Evolutionary conservation across 805 yeast genomes (phyloP).

Genomic region (Ogataea pilisensis): DNA sequence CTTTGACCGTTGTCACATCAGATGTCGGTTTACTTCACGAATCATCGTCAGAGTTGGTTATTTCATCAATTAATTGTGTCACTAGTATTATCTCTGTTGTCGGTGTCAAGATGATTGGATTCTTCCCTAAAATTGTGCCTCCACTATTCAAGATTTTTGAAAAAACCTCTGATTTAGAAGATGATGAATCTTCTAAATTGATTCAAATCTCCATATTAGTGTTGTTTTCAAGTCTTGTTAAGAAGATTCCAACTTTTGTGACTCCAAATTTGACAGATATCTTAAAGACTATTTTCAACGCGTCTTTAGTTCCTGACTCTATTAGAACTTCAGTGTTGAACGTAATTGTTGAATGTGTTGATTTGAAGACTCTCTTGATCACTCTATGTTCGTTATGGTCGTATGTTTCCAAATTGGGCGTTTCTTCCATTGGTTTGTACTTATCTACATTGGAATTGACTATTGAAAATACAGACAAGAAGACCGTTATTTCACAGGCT

Average conservation of each 20-base stretch:
- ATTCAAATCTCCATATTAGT: slow-evolving; percentile 70
- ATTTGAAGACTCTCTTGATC: slow-evolving; percentile 56
- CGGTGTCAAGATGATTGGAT: slow-evolving; percentile 84
- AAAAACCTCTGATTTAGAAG: slow-evolving; percentile 25
- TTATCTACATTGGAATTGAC: slow-evolving; percentile 62
- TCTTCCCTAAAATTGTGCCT: slow-evolving; percentile 79
- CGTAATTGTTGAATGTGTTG: slow-evolving; percentile 62
- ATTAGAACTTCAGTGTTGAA: slow-evolving; percentile 61
- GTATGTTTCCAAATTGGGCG: slow-evolving; percentile 32
- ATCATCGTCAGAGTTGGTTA: slow-evolving; percentile 51
- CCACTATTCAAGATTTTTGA: slow-evolving; percentile 63
- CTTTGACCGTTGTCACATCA: slow-evolving; percentile 47
- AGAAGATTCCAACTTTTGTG: slow-evolving; percentile 83
- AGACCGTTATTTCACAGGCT: slow-evolving; percentile 68
- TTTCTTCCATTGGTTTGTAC: slow-evolving; percentile 61
- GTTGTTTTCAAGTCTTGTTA: slow-evolving; percentile 68
- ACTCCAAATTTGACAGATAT: slow-evolving; percentile 63
- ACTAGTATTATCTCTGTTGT: slow-evolving; percentile 65
- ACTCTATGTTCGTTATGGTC: slow-evolving; percentile 65
- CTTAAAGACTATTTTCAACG: slow-evolving; percentile 51
- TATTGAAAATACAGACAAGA: slow-evolving; percentile 66
- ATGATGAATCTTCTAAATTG: slow-evolving; percentile 31
- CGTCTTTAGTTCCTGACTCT: slow-evolving; percentile 54
- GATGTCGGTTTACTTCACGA: slow-evolving; percentile 49
- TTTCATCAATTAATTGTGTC: slow-evolving; percentile 71